Evolutionary conservation across 225 moss, liverwort and hornwort genomes (phyloP), one percentile per base, ranked within the genome.

Genomic region (Pseudisothecium myosuroides): DNA sequence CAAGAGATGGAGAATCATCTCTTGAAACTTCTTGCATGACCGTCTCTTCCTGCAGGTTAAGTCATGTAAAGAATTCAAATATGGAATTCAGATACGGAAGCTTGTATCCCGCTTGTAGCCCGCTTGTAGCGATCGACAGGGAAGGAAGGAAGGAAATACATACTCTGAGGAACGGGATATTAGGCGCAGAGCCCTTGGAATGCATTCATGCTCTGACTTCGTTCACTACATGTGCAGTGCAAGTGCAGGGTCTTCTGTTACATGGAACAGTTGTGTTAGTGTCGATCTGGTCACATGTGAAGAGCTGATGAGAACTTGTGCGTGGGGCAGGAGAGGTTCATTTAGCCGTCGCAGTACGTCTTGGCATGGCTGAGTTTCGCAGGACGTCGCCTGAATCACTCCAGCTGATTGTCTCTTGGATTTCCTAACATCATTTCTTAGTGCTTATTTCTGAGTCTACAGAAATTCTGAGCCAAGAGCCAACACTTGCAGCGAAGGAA

Each of bases 41-140:
- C 93, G 93, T 93, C 93, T 93, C 93, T 93, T 93, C 93, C 90
- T 93, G 93, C 93, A 93, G 92, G 87, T 92, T 85, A 50, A 85
- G 90, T 76, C 85, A 61, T 64, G 66, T 89, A 89, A 81, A 59
- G 81, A 71, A 80, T n/a, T 49, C 24, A 41, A 34, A 19, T 54
- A 34, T 23, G 62, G 4, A 45, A 63, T n/a, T n/a, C n/a, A n/a
- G n/a, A n/a, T n/a, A n/a, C n/a, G n/a, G n/a, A n/a, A n/a, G n/a
- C n/a, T n/a, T n/a, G n/a, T n/a, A n/a, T n/a, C n/a, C n/a, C n/a
- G n/a, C n/a, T n/a, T n/a, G 49, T 64, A 37, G 52, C 27, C 64
- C 39, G 27, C 43, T 76, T 58, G 47, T 31, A 39, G 68, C 17
- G 32, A 76, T 85, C 82, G 61, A 23, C 17, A 65, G 45, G 27